Conservation (phyloP, 352 stramenopile species). For the Phytopythium litorale region DNA sequence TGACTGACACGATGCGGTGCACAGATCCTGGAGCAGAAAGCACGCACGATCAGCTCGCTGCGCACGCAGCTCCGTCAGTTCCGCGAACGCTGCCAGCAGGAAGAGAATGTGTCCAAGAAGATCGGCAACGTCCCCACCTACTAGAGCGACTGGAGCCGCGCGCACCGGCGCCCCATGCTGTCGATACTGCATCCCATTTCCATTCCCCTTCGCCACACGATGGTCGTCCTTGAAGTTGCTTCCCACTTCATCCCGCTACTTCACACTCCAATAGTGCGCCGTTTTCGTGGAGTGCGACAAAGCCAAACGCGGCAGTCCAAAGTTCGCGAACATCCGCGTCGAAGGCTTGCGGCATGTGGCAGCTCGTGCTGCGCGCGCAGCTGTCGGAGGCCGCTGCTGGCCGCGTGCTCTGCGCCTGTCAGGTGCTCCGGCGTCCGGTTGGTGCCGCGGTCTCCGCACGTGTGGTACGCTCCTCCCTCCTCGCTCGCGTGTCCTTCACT, state of each 20-base stretch:
- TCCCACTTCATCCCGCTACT: constrained; percentile 4
- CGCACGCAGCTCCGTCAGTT: constrained; percentile 83
- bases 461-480: neutral
- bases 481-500: neutral
- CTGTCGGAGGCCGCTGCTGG: neutral
- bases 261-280: constrained; percentile 4
- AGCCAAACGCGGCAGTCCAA: neutral
- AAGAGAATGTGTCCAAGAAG: constrained; percentile 71
- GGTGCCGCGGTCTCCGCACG: neutral
- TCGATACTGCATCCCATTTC: neutral
- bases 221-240: neutral
- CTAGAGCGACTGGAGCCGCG: neutral
- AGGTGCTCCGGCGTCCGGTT: neutral
- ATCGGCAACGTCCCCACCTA: constrained; percentile 16
- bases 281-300: neutral
- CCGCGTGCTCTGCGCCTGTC: neutral
- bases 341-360: neutral
- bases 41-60: constrained; percentile 81
- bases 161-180: neutral
- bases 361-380: neutral
- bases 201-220: neutral
- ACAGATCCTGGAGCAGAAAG: constrained; percentile 93
- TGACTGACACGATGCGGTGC: neutral
- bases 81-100: constrained; percentile 70
- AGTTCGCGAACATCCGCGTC: neutral